Evolutionary conservation across 176 grass and related monocot genomes (phyloP), one percentile per base, ranked within the genome.

Genomic region (Oryza meridionalis): DNA sequence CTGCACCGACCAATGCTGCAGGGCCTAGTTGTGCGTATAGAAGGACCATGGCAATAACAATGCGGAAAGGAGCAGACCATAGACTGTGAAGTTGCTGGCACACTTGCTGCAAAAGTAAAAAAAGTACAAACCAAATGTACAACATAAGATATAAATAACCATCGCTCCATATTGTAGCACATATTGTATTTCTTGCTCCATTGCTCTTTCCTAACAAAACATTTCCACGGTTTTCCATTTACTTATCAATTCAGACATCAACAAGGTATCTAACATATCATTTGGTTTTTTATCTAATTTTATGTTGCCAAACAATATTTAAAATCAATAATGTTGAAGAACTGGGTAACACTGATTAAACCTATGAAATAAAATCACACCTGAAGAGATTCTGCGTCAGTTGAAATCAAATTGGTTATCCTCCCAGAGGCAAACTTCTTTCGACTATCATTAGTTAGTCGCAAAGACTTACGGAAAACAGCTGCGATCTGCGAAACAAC

Each of bases 21-120:
- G 94, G 86, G 65, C 93, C 93, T 81, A 99, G 85, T 81, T 99
- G 88, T 43, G 43, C 42, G 44, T 96, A 99, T 53, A 99, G 88
- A 82, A 99, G 91, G 77, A 92, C 43, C 85, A 99, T 67, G 80
- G 96, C 77, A 77, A 92, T 92, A 74, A 90, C 63, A 84, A 99
- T 99, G 65, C 96, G 93, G 79, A 99, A 99, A 94, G 96, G 96
- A 91, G 96, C 96, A 75, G 96, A 99, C 96, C 96, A 99, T 75
- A 99, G 85, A 77, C 90, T 94, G 88, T 99, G 96, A 84, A 99
- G 89, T 84, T 99, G 96, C 55, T 99, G 93, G 77, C 93, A 99
- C 51, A 94, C 90, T 96, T 96, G 93, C 96, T 99, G 93, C 69
- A 84, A 73, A 91, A 65, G 77, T 69, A 51, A 86, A 84, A 84